Evolutionary conservation across 345 rosid species (phyloP), one percentile per base, ranked within the genome.

Genomic region (rapeseed (Brassica napus)): DNA sequence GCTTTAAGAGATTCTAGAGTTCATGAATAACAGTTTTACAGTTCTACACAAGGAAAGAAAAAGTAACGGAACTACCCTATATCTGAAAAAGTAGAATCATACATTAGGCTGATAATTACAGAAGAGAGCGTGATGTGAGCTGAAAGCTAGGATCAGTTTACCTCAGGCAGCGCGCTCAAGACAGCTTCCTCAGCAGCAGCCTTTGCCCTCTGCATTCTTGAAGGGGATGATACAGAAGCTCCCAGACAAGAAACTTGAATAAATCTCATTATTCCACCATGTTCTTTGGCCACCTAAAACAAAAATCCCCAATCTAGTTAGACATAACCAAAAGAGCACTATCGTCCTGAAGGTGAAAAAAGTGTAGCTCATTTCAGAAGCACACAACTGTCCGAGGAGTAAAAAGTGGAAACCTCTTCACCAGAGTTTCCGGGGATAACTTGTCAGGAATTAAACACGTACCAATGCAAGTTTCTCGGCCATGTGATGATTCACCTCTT

Each of bases 181-280:
- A 96, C 72, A 68, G 97, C 88, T 90, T 93, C 92, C 84, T 96
- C 99, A 52, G 85, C 97, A 82, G 98, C 94, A 81, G 99, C 99
- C 82, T 96, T 96, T 69, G 95, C 85, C 80, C 86, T 89, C 60
- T 81, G 89, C 82, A 89, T 54, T 83, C 88, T 88, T 76, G 99
- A 96, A 70, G 97, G 89, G 54, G 99, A 96, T 75, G 93, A 88
- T 57, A 74, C 12, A 52, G 99, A 92, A 31, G 99, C 89, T 63
- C 99, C 99, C 42, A 96, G 84, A 80, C 97, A 91, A 72, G 99
- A 96, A 81, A 96, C 89, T 84, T 96, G 99, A 83, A 96, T 89
- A 85, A 80, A 96, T 84, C 97, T 89, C 92, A 89, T 87, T 77
- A 96, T 92, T 61, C 99, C 99, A 71, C 98, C 99, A 79, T 96